Conservation (phyloP, 2,329 filamentous ascomycete species). For the Mollisiaceae sp. region DNA sequence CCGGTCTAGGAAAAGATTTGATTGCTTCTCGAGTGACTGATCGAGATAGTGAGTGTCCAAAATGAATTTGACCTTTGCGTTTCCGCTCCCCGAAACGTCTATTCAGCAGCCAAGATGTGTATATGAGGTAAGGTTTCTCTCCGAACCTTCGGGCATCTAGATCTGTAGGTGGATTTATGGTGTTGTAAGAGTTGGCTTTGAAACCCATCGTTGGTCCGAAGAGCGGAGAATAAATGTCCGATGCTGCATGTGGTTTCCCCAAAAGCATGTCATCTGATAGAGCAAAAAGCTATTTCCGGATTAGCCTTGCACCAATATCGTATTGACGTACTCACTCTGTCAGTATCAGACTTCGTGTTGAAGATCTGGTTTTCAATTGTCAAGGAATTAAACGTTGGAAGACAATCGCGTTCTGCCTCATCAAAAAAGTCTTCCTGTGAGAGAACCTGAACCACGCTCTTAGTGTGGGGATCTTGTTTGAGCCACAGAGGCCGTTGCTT, state of each 20-base stretch:
- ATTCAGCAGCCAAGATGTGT: conserved; percentile 51
- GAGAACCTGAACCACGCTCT: conserved; percentile 45
- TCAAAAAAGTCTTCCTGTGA: conserved; percentile 51
- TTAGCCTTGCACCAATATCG: too few relatives aligned
- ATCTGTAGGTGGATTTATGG: conserved; percentile 42
- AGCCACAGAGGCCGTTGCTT: conserved; percentile 48
- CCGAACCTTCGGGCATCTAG: conserved; percentile 43
- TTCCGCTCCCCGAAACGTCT: conserved; percentile 51
- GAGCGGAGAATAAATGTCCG: conserved; percentile 50
- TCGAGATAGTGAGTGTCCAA: conserved; percentile 49
- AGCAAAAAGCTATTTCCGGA: conserved; percentile 44
- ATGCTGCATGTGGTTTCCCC: conserved; percentile 48
- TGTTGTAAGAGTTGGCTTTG: conserved; percentile 50
- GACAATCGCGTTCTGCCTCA: conserved; percentile 44
- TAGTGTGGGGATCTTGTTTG: conserved; percentile 42
- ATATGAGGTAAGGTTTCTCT: conserved; percentile 51
- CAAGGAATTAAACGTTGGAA: conserved; percentile 52
- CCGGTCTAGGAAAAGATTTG: conserved; percentile 48
- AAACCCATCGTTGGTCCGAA: conserved; percentile 51
- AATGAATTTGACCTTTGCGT: conserved; percentile 50
- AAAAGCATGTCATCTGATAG: conserved; percentile 53
- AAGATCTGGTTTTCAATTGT: conserved; percentile 51
- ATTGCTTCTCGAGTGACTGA: conserved; percentile 48
- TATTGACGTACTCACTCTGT: conserved; percentile 30
- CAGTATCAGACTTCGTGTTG: conserved; percentile 48